Percentiles rank a stretch among this genome's conserved stretches.
These are phyloP conservation scores for Polytrichum formosum DNA, from an alignment of 225 moss, liverwort and hornwort species.

Conservation along the genomic window DNA sequence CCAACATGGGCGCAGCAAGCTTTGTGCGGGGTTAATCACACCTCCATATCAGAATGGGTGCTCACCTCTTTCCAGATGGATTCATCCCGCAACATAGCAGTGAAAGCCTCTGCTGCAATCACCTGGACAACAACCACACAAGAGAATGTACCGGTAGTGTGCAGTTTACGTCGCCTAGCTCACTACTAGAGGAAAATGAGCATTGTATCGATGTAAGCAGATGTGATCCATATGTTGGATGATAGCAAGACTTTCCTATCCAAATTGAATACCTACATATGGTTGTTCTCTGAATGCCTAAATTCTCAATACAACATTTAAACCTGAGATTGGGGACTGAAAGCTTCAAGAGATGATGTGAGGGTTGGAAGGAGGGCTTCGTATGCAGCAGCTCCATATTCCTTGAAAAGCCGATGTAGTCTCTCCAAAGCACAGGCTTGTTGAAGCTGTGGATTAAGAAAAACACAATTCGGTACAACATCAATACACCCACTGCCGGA, in stretches of 20 bases:
- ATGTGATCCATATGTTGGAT: no score
- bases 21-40: background rate
- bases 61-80: constrained; percentile 84
- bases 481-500: no score
- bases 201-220: no score
- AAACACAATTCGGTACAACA: background rate
- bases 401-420: constrained; percentile 61
- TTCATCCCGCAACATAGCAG: constrained; percentile 49
- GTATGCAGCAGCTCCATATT: constrained; percentile 64
- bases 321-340: constrained; percentile 56
- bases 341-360: constrained; percentile 57
- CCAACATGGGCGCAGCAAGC: no score
- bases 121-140: constrained; percentile 35
- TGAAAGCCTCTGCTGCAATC: constrained; percentile 68
- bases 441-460: constrained; percentile 57
- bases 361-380: constrained; percentile 65
- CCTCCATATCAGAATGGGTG: constrained; percentile 12
- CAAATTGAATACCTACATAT: no score
- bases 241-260: no score
- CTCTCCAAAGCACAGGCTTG: constrained; percentile 80
- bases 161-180: no score
- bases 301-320: background rate
- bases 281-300: no score
- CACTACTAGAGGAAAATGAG: no score
- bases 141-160: background rate